Base-by-base conservation (phyloP, 2,329 filamentous ascomycete species). In the Dothistroma septosporum region DNA sequence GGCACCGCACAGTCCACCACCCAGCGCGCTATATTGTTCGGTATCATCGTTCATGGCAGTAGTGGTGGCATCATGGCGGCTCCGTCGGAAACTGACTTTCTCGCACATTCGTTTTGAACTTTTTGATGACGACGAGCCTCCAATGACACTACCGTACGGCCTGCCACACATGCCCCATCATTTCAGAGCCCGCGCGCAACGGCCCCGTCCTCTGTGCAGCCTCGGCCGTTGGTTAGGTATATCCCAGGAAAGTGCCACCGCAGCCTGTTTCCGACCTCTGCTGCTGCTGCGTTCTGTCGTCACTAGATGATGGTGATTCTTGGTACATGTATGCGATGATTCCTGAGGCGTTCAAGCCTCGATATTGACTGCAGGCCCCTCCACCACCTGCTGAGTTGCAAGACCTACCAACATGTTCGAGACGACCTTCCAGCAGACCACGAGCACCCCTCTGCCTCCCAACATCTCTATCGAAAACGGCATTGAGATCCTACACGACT, bases 401-500 rank as follows among this genome's bases (percentile, higher is more conserved):
- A 16, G 22, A 50, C 21, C 32, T 49, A 32, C 33, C 22, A 48
- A 41, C 32, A 73, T 75, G 69, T 75, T 73, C 62, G 71, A 74
- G 35, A 68, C 69, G 8, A 64, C 61, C 44, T 75, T 73, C 60
- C 65, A 69, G 37, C 66, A 74, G 61, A 59, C 68, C 31, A 72
- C 73, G 11, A 64, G 65, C 24, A 68, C 66, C 6, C 59, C 69
- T 3, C 59, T 75, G 1, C 69, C 72, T 6, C 61, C 64, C 7
- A 59, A 65, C n/a, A 61, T 71, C 14, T 61, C 66, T 10, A 57
- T 70, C 58, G 63, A 69, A 3, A 57, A 52, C 9, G 71, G 66
- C 22, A 50, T 74, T 16, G 32, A 63, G 7, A 61, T 73, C 12
- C 69, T 75, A 14, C 73, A 74, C 60, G 71, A 75, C 55, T 71